A percentile compares a stretch with the other conserved stretches of the same genome.
These are phyloP conservation scores for Theileria annulata DNA, from an alignment of 169 alveolate species.

Conservation along the genomic window DNA sequence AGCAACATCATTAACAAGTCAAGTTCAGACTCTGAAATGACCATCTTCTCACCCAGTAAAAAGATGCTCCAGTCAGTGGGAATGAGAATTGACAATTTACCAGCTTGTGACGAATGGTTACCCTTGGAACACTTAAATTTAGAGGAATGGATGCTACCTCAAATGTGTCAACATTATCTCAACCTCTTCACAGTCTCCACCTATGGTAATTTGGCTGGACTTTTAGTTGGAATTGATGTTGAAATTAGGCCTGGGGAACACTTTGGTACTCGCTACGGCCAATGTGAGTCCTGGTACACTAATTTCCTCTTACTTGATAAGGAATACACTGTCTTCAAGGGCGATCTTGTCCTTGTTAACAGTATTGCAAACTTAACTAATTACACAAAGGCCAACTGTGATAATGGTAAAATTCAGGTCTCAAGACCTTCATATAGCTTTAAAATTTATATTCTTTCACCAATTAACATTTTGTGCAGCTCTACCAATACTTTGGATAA, in stretches of 20 bases:
- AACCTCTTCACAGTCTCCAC: slow-evolving; percentile 58
- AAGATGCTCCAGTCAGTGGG: slow-evolving; percentile 78
- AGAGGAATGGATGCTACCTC: slow-evolving; percentile 72
- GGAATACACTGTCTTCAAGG: slow-evolving; percentile 65
- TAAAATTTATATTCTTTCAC: slow-evolving; percentile 49
- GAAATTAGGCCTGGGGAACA: slow-evolving; percentile 83
- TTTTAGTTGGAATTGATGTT: slow-evolving; percentile 80
- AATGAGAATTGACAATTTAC: slow-evolving; percentile 61
- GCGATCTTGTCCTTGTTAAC: slow-evolving; percentile 67
- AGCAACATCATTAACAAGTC: slow-evolving; percentile 77
- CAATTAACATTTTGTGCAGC: not conserved
- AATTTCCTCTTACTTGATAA: slow-evolving; percentile 70
- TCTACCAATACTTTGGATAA: not conserved
- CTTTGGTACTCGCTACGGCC: slow-evolving; percentile 79
- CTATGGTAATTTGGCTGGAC: slow-evolving; percentile 77
- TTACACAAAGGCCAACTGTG: slow-evolving; percentile 63
- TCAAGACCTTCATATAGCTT: slow-evolving; percentile 76
- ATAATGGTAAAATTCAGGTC: slow-evolving; percentile 67
- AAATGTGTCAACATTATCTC: slow-evolving; percentile 74
- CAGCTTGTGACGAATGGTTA: slow-evolving; percentile 50
- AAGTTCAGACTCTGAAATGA: slow-evolving; percentile 72
- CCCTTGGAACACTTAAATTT: slow-evolving; percentile 64
- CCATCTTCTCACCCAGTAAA: slow-evolving; percentile 76
- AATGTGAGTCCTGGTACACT: slow-evolving; percentile 80
- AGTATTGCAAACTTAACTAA: slow-evolving; percentile 71